phyloP scores from a whole-genome alignment of 1,139 yeast species.

The Maudiozyma humilis region DNA sequence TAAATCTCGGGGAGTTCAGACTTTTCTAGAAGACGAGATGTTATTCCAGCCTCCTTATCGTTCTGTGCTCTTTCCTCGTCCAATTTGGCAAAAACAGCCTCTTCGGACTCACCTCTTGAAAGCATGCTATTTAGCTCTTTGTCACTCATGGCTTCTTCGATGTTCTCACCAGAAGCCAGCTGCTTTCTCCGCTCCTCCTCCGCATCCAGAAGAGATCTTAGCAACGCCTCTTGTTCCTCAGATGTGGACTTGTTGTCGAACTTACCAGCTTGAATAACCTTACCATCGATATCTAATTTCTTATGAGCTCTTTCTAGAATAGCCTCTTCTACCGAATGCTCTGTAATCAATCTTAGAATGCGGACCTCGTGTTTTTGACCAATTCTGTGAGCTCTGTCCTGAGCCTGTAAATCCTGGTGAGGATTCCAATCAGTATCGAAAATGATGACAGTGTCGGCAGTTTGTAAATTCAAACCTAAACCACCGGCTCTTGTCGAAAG shows the following conservation, averaged over 20 bases:
- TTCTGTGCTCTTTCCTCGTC: constrained; percentile 50
- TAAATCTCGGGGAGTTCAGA: constrained; percentile 63
- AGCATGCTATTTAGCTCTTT: constrained; percentile 64
- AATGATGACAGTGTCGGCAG: constrained; percentile 82
- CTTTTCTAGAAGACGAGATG: constrained; percentile 49
- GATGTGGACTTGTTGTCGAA: constrained; percentile 76
- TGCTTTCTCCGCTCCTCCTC: constrained; percentile 54
- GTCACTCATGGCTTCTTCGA: constrained; percentile 53
- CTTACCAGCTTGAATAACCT: constrained; percentile 83
- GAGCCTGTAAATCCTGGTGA: constrained; percentile 86
- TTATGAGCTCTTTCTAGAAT: constrained; percentile 76
- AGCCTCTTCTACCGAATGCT: constrained; percentile 76
- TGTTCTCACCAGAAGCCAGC: constrained; percentile 35
- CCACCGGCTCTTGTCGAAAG: constrained; percentile 88
- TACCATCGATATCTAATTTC: constrained; percentile 77
- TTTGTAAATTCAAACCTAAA: constrained; percentile 73
- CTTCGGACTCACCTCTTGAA: constrained; percentile 58
- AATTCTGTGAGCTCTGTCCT: constrained; percentile 84
- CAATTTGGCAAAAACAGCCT: constrained; percentile 44
- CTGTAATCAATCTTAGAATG: constrained; percentile 69
- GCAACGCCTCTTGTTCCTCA: constrained; percentile 73
- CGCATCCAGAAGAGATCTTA: constrained; percentile 60
- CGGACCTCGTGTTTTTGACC: constrained; percentile 84
- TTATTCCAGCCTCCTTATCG: constrained; percentile 33
- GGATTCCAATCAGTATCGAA: constrained; percentile 92